Evolutionary conservation across 2,329 filamentous ascomycete species (phyloP).

Genomic region (Leptodontidium sp.): DNA sequence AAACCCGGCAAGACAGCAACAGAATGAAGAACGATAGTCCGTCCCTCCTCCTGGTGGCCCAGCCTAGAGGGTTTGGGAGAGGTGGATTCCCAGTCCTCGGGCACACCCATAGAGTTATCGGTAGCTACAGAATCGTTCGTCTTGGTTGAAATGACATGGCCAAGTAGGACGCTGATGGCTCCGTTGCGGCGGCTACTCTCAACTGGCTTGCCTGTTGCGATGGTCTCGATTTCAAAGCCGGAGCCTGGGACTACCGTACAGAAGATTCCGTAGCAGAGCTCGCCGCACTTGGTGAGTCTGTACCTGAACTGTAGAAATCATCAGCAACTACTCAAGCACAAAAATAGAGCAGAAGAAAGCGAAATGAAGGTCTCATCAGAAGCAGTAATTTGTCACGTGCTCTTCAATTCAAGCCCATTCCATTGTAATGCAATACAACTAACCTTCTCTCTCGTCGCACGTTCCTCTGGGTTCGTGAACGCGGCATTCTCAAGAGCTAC

Average conservation of each 20-base stretch:
- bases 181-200: conserved; percentile 66
- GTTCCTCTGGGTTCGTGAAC: conserved; percentile 58
- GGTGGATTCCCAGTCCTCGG: conserved; percentile 68
- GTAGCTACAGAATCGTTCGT: conserved; percentile 69
- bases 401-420: not conserved
- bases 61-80: conserved; percentile 54
- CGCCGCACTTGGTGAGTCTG: conserved; percentile 76
- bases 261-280: conserved; percentile 83
- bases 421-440: conserved; percentile 32
- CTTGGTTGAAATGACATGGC: conserved; percentile 80
- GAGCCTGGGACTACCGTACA: conserved; percentile 64
- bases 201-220: conserved; percentile 62
- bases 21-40: conserved; percentile 83
- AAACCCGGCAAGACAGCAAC: conserved; percentile 80
- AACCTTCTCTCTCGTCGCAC: conserved; percentile 63
- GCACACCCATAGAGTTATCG: conserved; percentile 79
- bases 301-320: conserved; percentile 69
- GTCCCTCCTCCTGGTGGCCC: conserved; percentile 77
- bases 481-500: conserved; percentile 63
- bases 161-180: conserved; percentile 70
- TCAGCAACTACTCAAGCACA: conserved; percentile 22
- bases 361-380: conserved; percentile 2
- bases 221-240: conserved; percentile 61
- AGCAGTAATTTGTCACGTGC: conserved; percentile 31
- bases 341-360: not conserved